Conservation (phyloP, 345 rosid species). For the Eucalyptus cloeziana region DNA sequence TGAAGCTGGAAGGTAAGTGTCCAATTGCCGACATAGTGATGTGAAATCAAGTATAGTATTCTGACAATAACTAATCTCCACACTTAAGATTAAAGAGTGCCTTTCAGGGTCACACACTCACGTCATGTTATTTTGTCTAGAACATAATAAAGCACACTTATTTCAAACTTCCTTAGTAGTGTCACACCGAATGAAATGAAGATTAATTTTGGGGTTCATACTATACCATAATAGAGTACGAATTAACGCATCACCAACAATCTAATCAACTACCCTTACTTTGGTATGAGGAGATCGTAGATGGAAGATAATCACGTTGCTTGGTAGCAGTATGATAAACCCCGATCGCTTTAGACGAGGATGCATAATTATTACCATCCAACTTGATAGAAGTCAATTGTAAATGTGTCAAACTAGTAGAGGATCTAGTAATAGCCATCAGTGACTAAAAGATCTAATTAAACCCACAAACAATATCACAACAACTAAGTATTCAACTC, state of each 20-base stretch:
- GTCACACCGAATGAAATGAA: neutral
- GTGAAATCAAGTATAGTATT: neutral
- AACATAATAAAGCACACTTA: neutral
- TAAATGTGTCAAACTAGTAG: neutral
- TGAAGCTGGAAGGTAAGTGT: neutral
- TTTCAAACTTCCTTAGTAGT: neutral
- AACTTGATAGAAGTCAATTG: neutral
- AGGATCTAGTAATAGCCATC: rapidly evolving
- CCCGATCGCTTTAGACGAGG: rapidly evolving
- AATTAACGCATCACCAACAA: neutral
- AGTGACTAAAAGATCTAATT: rapidly evolving
- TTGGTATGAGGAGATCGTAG: neutral
- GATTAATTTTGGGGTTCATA: too few species aligned
- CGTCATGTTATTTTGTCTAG: neutral
- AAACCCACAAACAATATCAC: neutral
- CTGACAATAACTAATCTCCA: neutral
- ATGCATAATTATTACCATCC: neutral
- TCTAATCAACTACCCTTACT: neutral
- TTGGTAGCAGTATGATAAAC: neutral
- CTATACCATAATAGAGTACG: neutral
- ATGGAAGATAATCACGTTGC: too few species aligned
- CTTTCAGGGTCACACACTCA: neutral
- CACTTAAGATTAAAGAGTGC: neutral
- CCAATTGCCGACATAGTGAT: neutral
- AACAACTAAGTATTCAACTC: neutral